phyloP scores from a whole-genome alignment of 768 basidiomycete genomes.

The Boletus subcaerulescens region DNA sequence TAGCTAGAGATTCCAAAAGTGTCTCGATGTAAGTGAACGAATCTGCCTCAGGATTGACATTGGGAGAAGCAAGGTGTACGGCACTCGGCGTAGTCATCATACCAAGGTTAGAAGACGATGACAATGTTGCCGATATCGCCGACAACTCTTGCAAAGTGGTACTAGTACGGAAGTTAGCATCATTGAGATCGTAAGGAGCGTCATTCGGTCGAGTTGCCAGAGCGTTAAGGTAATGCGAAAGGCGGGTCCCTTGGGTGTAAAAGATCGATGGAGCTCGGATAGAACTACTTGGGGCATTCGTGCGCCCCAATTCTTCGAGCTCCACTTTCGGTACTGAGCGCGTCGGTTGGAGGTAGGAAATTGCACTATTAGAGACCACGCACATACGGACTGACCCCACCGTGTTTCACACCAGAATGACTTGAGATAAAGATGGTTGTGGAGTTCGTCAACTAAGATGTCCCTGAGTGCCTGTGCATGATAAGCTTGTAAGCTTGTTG shows the following conservation, averaged over 20 bases:
- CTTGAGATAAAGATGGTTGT: slow-evolving; percentile 96
- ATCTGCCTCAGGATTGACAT: slow-evolving; percentile 81
- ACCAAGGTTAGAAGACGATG: slow-evolving; percentile 26
- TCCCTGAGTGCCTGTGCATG: slow-evolving; percentile 75
- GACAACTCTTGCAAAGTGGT: slow-evolving; percentile 20
- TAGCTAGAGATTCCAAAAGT: slow-evolving; percentile 87
- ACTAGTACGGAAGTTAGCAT: slow-evolving; percentile 31
- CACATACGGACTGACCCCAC: slow-evolving; percentile 83
- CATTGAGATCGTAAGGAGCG: slow-evolving; percentile 63
- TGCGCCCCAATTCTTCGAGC: slow-evolving; percentile 44
- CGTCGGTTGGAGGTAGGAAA: slow-evolving; percentile 8
- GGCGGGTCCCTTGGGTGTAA: slow-evolving; percentile 43
- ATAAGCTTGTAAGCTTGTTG: slow-evolving; percentile 17
- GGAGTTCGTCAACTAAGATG: slow-evolving; percentile 92
- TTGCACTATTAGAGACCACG: slow-evolving; percentile 28
- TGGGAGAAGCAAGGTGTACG: slow-evolving; percentile 22
- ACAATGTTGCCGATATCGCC: slow-evolving; percentile 16
- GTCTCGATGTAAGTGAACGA: slow-evolving; percentile 93
- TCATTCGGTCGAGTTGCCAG: slow-evolving; percentile 75
- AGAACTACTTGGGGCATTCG: slow-evolving; percentile 19
- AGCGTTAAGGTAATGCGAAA: slow-evolving; percentile 61
- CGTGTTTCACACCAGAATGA: slow-evolving; percentile 94
- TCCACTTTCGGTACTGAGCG: slow-evolving; percentile 62
- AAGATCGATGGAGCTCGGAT: slow-evolving; percentile 32
- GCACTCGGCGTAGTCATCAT: slow-evolving; percentile 17